Percentiles rank a stretch among this genome's conserved stretches.
These are phyloP conservation scores for Cylindrotheca closterium DNA, from an alignment of 108 stramenopile species.

Conservation along the genomic window DNA sequence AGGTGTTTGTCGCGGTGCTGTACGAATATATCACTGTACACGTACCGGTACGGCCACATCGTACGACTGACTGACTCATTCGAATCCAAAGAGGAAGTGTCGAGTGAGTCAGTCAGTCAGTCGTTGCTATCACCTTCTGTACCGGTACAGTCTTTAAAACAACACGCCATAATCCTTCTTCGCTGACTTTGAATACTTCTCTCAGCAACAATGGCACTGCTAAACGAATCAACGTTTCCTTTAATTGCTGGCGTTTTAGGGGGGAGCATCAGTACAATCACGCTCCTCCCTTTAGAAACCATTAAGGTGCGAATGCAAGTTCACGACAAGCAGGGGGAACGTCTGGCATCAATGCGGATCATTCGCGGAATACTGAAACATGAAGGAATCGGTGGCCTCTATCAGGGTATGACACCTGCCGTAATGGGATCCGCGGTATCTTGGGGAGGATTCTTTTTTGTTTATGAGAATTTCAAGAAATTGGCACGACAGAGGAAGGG, in stretches of 20 bases:
- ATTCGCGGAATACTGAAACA: slow-evolving; percentile 57
- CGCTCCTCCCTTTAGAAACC: slow-evolving; percentile 93
- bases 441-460: slow-evolving; percentile 98
- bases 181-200: no score
- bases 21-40: no score
- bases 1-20: no score
- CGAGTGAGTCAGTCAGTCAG: no score
- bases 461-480: slow-evolving; percentile 91
- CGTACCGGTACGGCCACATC: no score
- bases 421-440: slow-evolving; percentile 87
- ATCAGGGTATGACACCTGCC: slow-evolving; percentile 91
- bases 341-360: slow-evolving; percentile 20
- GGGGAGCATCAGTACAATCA: slow-evolving; percentile 66
- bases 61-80: no score
- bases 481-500: slow-evolving; percentile 25
- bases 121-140: no score
- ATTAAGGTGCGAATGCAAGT: slow-evolving; percentile 95
- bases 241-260: slow-evolving; percentile 72
- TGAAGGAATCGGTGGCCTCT: slow-evolving; percentile 86
- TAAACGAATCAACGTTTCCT: slow-evolving; percentile 20
- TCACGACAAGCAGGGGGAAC: slow-evolving; percentile 41
- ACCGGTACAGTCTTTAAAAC: no score
- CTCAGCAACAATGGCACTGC: no score
- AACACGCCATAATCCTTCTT: no score
- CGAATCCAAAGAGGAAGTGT: no score